Evolutionary conservation across 306 rosid genomes (phyloP).

Genomic region (Trifolium dubium): DNA sequence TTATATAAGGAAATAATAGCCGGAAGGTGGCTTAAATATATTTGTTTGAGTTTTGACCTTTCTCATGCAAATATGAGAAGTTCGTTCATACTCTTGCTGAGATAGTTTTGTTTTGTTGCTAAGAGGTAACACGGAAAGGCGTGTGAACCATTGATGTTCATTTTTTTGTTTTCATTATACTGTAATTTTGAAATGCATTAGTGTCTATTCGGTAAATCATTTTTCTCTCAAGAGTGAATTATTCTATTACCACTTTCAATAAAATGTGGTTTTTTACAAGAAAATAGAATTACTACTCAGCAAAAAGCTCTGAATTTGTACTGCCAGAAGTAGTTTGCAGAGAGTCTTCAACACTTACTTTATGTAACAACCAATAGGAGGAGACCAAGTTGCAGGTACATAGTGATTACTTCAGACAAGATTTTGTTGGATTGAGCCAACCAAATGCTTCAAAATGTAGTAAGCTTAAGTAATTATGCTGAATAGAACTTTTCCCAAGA

Average conservation of each 20-base stretch:
- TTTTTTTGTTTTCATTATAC: not conserved
- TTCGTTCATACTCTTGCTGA: not conserved
- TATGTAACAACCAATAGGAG: too few relatives aligned
- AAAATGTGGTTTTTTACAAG: too few relatives aligned
- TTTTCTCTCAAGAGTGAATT: not conserved
- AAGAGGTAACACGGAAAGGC: constrained; percentile 1
- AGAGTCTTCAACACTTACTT: too few relatives aligned
- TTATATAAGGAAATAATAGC: constrained; percentile 14
- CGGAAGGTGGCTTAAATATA: constrained; percentile 29
- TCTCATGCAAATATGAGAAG: constrained; percentile 2
- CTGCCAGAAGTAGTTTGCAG: too few relatives aligned
- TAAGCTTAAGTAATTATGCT: too few relatives aligned
- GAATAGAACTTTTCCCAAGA: too few relatives aligned
- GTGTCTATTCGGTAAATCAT: not conserved
- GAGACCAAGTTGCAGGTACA: too few relatives aligned
- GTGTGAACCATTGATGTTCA: not conserved
- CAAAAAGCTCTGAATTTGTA: too few relatives aligned
- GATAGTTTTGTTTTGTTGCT: not conserved
- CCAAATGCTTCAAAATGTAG: too few relatives aligned
- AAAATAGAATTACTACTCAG: too few relatives aligned
- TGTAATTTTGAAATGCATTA: constrained; percentile 4
- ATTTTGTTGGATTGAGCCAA: too few relatives aligned
- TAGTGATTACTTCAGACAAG: too few relatives aligned
- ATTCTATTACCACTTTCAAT: not conserved
- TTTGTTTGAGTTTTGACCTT: constrained; percentile 17